phyloP scores from a whole-genome alignment of 441 rosid species.

The Breynia disticha region DNA sequence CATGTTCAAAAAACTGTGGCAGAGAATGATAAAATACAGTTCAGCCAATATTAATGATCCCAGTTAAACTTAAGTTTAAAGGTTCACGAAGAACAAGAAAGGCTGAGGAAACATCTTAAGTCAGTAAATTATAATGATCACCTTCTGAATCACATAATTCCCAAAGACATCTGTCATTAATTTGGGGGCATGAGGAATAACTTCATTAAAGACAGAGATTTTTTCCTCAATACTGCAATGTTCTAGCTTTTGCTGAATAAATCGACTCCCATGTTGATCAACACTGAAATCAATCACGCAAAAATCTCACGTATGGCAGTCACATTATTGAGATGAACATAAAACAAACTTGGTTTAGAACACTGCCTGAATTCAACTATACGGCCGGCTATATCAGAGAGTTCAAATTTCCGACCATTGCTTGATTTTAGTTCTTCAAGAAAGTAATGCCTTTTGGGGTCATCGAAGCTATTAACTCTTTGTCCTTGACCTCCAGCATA shows the following conservation, averaged over 20 bases:
- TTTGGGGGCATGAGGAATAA: constrained; percentile 45
- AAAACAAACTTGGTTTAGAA: constrained; percentile 10
- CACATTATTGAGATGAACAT: constrained; percentile 8
- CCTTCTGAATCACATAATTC: constrained; percentile 66
- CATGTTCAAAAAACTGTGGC: constrained; percentile 61
- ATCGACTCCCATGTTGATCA: constrained; percentile 67
- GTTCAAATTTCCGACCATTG: constrained; percentile 50
- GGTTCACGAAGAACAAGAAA: too few species aligned
- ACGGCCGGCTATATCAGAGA: constrained; percentile 50
- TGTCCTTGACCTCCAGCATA: constrained; percentile 39
- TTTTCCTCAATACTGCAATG: constrained; percentile 39
- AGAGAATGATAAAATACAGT: not conserved
- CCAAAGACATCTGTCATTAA: constrained; percentile 70
- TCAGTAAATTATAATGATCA: not conserved
- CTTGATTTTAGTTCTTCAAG: constrained; percentile 58
- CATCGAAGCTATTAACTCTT: constrained; percentile 27
- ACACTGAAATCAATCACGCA: constrained; percentile 31
- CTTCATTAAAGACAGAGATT: constrained; percentile 49
- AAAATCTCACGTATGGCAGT: not conserved
- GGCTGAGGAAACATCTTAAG: not conserved
- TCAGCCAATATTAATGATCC: not conserved
- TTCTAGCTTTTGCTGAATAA: constrained; percentile 64
- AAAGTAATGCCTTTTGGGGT: constrained; percentile 30
- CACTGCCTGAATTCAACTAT: constrained; percentile 57
- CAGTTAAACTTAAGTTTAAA: too few species aligned